Conservation (phyloP, 331 rosid genomes). For the Pyracantha coccinea region DNA sequence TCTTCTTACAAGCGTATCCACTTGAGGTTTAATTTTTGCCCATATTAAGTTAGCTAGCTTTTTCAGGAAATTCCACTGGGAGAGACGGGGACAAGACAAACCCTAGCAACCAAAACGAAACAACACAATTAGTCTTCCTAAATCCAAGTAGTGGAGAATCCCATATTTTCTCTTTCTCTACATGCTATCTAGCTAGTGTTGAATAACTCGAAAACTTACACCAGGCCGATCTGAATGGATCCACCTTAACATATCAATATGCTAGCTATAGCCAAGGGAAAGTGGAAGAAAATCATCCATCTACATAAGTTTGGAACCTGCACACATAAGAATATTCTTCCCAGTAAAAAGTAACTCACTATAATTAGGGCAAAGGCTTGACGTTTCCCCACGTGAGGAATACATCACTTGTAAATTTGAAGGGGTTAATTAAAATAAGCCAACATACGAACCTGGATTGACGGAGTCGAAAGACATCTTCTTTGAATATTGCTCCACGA, state of each 20-base stretch:
- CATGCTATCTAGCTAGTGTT: background rate
- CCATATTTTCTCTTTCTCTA: background rate
- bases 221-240: background rate
- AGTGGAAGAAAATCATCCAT: background rate
- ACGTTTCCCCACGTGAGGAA: background rate
- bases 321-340: background rate
- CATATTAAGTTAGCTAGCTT: background rate
- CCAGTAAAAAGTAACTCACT: background rate
- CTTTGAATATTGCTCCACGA: too few species aligned
- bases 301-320: background rate
- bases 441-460: background rate
- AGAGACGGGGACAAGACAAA: background rate
- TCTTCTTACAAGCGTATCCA: background rate
- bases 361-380: background rate
- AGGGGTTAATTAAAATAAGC: background rate
- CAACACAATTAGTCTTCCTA: background rate
- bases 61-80: background rate
- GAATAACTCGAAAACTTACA: conserved; percentile 15
- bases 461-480: background rate
- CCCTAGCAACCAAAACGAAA: background rate
- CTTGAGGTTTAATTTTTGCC: background rate
- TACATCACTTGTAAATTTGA: background rate
- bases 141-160: too few species aligned
- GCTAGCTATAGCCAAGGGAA: background rate
- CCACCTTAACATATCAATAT: background rate